A percentile compares a stretch with the other conserved stretches of the same genome.
phyloP scores from a whole-genome alignment of 306 rosid species.

The Acacia melanoxylon region DNA sequence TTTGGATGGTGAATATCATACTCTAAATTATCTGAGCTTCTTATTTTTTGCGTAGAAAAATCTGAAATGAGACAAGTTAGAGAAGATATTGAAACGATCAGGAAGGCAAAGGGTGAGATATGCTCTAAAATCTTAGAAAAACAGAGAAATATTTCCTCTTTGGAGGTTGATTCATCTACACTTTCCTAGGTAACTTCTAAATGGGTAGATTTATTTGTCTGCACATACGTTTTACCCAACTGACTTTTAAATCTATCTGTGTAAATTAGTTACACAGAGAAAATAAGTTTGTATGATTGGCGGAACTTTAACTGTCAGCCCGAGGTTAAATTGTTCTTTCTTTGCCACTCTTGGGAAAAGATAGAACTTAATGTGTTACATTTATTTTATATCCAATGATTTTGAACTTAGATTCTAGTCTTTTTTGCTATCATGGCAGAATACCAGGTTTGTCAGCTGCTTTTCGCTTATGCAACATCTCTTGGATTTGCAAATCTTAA shows the following conservation, averaged over 20 bases:
- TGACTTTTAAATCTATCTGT: too few relatives aligned
- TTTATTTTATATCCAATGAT: neutral
- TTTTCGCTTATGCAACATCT: neutral
- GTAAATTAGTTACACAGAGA: neutral
- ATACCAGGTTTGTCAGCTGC: neutral
- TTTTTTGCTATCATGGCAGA: neutral
- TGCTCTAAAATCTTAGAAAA: constrained; percentile 75
- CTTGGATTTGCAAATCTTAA: neutral
- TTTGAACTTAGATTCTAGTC: neutral
- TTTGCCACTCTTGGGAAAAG: neutral
- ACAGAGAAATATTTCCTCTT: constrained; percentile 52
- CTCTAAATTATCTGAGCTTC: too few relatives aligned
- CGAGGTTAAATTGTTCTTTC: neutral
- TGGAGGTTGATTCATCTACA: constrained; percentile 64
- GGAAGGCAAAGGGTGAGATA: constrained; percentile 50
- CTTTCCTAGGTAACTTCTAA: constrained; percentile 61
- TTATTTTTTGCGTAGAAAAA: too few relatives aligned
- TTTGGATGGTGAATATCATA: too few relatives aligned
- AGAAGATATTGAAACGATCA: too few relatives aligned
- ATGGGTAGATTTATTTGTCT: neutral
- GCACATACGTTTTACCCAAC: neutral
- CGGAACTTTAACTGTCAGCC: neutral
- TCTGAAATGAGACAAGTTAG: too few relatives aligned
- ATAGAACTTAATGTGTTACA: neutral
- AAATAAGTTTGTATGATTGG: neutral